Conservation (phyloP, 2,329 filamentous ascomycete genomes). For the Cytospora paraplurivora region DNA sequence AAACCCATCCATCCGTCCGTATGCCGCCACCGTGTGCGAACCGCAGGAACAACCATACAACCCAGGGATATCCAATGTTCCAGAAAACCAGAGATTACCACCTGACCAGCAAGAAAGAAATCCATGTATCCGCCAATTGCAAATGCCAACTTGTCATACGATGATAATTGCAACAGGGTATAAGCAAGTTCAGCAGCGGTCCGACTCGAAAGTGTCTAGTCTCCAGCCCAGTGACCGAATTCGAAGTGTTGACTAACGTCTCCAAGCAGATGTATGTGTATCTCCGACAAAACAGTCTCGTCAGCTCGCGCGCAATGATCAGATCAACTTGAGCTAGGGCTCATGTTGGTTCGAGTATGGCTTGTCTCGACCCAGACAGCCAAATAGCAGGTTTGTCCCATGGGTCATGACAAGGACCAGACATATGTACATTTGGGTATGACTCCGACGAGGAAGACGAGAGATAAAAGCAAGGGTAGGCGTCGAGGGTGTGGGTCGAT, state of each 20-base stretch:
- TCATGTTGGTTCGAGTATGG: neutral
- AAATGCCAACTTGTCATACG: constrained; percentile 13
- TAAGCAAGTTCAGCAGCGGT: constrained; percentile 20
- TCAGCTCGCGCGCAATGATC: constrained; percentile 7
- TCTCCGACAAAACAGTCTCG: constrained; percentile 12
- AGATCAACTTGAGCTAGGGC: neutral
- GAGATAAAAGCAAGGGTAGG: constrained; percentile 6
- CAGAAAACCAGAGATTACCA: constrained; percentile 13
- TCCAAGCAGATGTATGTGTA: constrained; percentile 13
- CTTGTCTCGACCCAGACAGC: neutral
- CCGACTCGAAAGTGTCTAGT: constrained; percentile 10
- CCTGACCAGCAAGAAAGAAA: constrained; percentile 28
- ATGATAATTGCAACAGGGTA: constrained; percentile 26
- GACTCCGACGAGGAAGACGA: neutral
- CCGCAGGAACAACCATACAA: constrained; percentile 20
- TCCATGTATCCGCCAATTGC: constrained; percentile 19
- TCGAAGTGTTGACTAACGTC: constrained; percentile 8
- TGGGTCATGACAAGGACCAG: constrained; percentile 8
- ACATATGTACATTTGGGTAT: constrained; percentile 17
- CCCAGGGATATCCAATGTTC: constrained; percentile 25
- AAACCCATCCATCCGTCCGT: constrained; percentile 17
- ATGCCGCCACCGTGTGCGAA: constrained; percentile 16
- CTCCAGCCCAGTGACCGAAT: constrained; percentile 3
- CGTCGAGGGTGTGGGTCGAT: constrained; percentile 14
- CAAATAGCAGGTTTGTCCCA: neutral